phyloP scores from a whole-genome alignment of 1,139 yeast species.

The Candida sojae region DNA sequence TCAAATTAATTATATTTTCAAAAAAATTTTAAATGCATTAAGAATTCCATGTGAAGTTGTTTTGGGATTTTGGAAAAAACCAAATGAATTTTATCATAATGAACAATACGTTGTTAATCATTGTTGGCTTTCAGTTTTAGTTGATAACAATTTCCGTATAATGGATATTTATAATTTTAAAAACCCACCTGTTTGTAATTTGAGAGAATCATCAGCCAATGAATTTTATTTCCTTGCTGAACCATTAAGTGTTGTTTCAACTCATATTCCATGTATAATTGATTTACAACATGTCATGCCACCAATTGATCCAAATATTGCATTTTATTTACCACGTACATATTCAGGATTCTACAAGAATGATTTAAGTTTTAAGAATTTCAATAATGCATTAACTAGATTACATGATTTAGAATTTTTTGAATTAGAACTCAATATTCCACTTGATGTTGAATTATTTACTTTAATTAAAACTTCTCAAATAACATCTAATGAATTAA shows the following conservation, averaged over 20 bases:
- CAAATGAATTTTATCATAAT: conserved; percentile 56
- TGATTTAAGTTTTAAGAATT: conserved; percentile 60
- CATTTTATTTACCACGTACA: conserved; percentile 78
- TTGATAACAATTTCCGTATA: conserved; percentile 78
- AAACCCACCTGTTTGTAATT: conserved; percentile 38
- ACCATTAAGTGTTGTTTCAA: conserved; percentile 74
- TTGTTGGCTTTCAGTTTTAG: conserved; percentile 80
- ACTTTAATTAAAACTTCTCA: conserved; percentile 56
- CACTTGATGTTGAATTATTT: conserved; percentile 66
- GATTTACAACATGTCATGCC: conserved; percentile 86
- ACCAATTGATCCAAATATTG: conserved; percentile 75
- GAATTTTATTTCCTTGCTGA: conserved; percentile 76
- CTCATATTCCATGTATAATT: conserved; percentile 81
- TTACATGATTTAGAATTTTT: conserved; percentile 74
- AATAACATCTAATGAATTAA: conserved; percentile 51
- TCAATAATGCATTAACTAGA: conserved; percentile 74
- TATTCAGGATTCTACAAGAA: conserved; percentile 77
- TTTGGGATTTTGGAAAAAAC: conserved; percentile 81
- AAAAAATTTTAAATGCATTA: conserved; percentile 68
- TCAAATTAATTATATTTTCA: conserved; percentile 77
- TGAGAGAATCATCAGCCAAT: conserved; percentile 28
- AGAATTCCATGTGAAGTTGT: conserved; percentile 76
- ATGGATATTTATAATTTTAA: conserved; percentile 56
- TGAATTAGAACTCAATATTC: conserved; percentile 75
- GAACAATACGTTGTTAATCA: conserved; percentile 71